These are phyloP conservation scores for Carpediemonas membranifera DNA, from an alignment of 78 protist species.

Conservation along the genomic window DNA sequence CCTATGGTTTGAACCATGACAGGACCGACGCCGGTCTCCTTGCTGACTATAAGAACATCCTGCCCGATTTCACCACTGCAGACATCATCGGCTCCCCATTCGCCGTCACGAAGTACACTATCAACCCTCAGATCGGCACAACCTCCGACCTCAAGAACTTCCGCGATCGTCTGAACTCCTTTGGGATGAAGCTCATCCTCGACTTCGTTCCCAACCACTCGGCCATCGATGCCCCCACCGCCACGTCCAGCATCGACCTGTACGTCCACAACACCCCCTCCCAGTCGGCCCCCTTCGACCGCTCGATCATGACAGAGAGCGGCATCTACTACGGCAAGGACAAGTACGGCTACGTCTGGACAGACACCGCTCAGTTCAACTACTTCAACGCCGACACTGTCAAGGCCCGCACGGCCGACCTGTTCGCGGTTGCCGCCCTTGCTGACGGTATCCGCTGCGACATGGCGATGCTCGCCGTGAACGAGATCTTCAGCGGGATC, in stretches of 20 bases:
- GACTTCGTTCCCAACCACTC: slow-evolving; percentile 79
- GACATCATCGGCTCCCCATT: slow-evolving; percentile 79
- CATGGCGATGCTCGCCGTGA: slow-evolving; percentile 69
- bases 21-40: slow-evolving; percentile 48
- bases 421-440: slow-evolving; percentile 36
- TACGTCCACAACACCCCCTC: too few relatives aligned
- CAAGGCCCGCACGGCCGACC: not conserved
- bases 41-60: slow-evolving; percentile 18
- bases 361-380: slow-evolving; percentile 48
- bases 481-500: slow-evolving; percentile 39
- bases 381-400: slow-evolving; percentile 51
- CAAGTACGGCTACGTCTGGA: slow-evolving; percentile 9
- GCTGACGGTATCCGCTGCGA: slow-evolving; percentile 73
- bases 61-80: slow-evolving; percentile 40
- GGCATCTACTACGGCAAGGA: slow-evolving; percentile 71
- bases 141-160: not conserved
- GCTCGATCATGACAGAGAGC: slow-evolving; percentile 29
- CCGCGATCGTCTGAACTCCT: not conserved
- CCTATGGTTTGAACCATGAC: slow-evolving; percentile 43
- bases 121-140: not conserved
- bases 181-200: slow-evolving; percentile 39
- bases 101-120: slow-evolving; percentile 50
- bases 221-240: slow-evolving; percentile 71
- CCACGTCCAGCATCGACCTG: too few relatives aligned
- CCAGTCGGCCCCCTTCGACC: slow-evolving; percentile 42